These are phyloP conservation scores for Trametes hirsuta DNA, from an alignment of 1,284 basidiomycete species.

Conservation along the genomic window DNA sequence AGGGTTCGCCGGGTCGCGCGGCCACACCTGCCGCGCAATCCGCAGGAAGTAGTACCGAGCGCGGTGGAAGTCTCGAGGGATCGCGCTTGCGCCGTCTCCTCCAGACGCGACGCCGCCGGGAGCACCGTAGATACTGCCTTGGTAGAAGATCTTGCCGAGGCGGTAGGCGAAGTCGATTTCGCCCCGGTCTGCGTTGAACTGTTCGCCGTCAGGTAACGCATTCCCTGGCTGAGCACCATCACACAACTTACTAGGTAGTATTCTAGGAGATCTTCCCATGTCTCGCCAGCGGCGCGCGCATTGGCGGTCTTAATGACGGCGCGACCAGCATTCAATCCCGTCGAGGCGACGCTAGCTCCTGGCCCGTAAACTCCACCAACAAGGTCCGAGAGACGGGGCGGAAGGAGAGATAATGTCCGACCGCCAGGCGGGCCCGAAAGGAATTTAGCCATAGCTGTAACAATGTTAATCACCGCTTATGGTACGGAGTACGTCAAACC, in stretches of 20 bases:
- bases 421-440: slow-evolving; percentile 91
- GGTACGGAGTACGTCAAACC: slow-evolving; percentile 19
- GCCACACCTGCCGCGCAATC: slow-evolving; percentile 86
- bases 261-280: slow-evolving; percentile 90
- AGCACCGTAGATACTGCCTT: slow-evolving; percentile 82
- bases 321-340: slow-evolving; percentile 69
- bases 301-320: slow-evolving; percentile 85
- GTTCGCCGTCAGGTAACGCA: not conserved
- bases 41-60: slow-evolving; percentile 83
- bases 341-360: slow-evolving; percentile 90
- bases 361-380: slow-evolving; percentile 92
- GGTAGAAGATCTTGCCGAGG: slow-evolving; percentile 92
- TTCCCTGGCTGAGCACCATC: too few species aligned
- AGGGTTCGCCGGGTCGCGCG: slow-evolving; percentile 65
- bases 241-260: slow-evolving; percentile 72
- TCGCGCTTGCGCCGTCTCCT: slow-evolving; percentile 86
- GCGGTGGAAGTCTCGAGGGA: slow-evolving; percentile 73
- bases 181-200: slow-evolving; percentile 93
- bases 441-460: slow-evolving; percentile 73
- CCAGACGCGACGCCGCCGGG: slow-evolving; percentile 79
- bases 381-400: slow-evolving; percentile 87
- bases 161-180: slow-evolving; percentile 86
- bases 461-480: not conserved
- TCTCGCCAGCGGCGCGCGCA: slow-evolving; percentile 84
- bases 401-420: slow-evolving; percentile 79